Conservation (phyloP, 768 basidiomycete species). For the Auricularia sp. region DNA sequence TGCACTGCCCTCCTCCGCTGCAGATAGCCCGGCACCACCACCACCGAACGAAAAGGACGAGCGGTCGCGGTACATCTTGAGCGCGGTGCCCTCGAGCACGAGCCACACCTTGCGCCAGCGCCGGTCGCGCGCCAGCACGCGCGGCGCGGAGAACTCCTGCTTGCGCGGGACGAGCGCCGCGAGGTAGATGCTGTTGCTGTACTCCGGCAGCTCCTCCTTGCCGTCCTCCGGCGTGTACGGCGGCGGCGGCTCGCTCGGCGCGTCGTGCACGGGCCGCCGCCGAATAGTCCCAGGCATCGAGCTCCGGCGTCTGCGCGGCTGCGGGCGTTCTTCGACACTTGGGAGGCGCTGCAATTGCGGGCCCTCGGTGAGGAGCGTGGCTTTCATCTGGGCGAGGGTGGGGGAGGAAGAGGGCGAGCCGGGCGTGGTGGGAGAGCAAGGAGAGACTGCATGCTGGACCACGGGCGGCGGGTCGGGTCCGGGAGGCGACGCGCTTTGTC, state of each 20-base stretch:
- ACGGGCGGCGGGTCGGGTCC: background rate
- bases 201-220: constrained; percentile 63
- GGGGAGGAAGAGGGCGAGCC: background rate
- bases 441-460: background rate
- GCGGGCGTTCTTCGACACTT: constrained; percentile 14
- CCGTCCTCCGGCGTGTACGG: constrained; percentile 55
- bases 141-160: constrained; percentile 82
- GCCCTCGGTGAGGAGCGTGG: background rate
- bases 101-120: constrained; percentile 86
- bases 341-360: constrained; percentile 1
- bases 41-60: constrained; percentile 22
- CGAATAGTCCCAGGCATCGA: constrained; percentile 61
- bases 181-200: constrained; percentile 75
- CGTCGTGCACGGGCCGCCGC: constrained; percentile 2
- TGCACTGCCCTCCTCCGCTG: background rate
- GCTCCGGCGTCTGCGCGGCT: constrained; percentile 44
- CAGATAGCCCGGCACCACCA: too few species aligned
- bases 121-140: constrained; percentile 78
- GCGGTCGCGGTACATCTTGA: constrained; percentile 57
- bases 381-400: background rate
- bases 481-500: background rate
- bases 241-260: constrained; percentile 17
- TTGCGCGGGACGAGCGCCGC: constrained; percentile 78
- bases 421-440: background rate
- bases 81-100: constrained; percentile 85